phyloP scores from a whole-genome alignment of 1,284 basidiomycete genomes.

The Ustilago vetiveriae region DNA sequence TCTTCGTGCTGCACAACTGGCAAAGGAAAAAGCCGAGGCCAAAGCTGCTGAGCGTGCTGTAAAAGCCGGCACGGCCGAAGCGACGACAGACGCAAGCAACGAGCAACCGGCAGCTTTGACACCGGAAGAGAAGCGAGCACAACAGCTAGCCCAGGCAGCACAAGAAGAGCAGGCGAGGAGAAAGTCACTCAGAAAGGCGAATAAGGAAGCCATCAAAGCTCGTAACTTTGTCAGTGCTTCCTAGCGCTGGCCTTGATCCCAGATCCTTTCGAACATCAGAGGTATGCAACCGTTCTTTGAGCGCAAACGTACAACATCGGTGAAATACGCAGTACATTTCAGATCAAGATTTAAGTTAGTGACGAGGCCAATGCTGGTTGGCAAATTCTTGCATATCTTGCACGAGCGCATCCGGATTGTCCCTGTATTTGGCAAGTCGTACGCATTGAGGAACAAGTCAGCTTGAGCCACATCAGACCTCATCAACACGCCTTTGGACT shows the following conservation, averaged over 20 bases:
- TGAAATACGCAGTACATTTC: too few relatives aligned
- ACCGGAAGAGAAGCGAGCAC: constrained; percentile 7
- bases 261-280: too few relatives aligned
- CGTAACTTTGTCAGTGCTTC: constrained; percentile 61
- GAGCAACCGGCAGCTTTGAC: constrained; percentile 8
- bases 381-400: constrained; percentile 50
- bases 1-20: constrained; percentile 45
- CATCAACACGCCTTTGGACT: constrained; percentile 12
- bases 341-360: constrained; percentile 3
- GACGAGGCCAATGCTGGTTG: constrained; percentile 35
- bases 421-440: constrained; percentile 6
- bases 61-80: constrained; percentile 1
- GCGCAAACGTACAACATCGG: constrained; percentile 1
- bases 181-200: constrained; percentile 49
- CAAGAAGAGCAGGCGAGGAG: constrained; percentile 39
- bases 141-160: constrained; percentile 16
- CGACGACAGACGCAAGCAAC: background rate
- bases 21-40: constrained; percentile 44
- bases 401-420: constrained; percentile 44
- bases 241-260: constrained; percentile 8
- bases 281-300: too few relatives aligned
- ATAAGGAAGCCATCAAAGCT: constrained; percentile 60
- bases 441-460: background rate
- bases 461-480: background rate
- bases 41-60: constrained; percentile 47